Percentiles rank a stretch among this genome's conserved stretches.
Evolutionary conservation across 2,329 filamentous ascomycete species (phyloP).

Genomic region (Fusarium piperis): DNA sequence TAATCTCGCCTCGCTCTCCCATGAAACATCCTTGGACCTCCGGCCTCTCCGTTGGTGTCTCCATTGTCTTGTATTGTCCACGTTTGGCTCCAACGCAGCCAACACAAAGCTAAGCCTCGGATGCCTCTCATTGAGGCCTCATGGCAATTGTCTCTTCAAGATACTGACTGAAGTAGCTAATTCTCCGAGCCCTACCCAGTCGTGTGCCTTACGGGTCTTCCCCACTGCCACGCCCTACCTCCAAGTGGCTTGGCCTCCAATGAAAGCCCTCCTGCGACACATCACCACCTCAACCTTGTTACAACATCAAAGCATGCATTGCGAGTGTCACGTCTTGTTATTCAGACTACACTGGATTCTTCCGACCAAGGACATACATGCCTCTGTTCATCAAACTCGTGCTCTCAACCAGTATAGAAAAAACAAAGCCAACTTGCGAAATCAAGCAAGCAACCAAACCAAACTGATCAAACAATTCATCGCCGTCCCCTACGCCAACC

Average conservation of each 20-base stretch:
- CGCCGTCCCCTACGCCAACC: not conserved
- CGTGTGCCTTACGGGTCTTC: not conserved
- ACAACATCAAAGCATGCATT: slow-evolving; percentile 14
- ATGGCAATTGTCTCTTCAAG: not conserved
- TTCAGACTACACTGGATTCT: slow-evolving; percentile 4
- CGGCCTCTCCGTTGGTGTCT: not conserved
- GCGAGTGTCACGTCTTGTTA: not conserved
- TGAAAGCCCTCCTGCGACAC: not conserved
- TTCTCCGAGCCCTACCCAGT: not conserved
- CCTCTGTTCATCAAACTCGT: not conserved
- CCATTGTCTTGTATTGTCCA: not conserved
- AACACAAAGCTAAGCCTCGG: not conserved
- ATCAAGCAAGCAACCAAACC: slow-evolving; percentile 4
- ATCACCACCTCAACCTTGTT: slow-evolving; percentile 20
- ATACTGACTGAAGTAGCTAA: not conserved
- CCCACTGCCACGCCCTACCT: not conserved
- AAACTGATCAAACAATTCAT: slow-evolving; percentile 4
- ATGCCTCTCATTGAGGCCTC: slow-evolving; percentile 5
- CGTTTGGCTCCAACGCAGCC: not conserved
- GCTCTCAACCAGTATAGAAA: not conserved
- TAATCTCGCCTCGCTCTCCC: not conserved
- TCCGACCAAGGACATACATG: not conserved
- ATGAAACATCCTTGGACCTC: not conserved
- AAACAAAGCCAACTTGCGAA: slow-evolving; percentile 14
- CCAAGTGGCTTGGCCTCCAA: slow-evolving; percentile 11